Evolutionary conservation across 176 grass and related monocot species (phyloP).

Genomic region (Typha latifolia): DNA sequence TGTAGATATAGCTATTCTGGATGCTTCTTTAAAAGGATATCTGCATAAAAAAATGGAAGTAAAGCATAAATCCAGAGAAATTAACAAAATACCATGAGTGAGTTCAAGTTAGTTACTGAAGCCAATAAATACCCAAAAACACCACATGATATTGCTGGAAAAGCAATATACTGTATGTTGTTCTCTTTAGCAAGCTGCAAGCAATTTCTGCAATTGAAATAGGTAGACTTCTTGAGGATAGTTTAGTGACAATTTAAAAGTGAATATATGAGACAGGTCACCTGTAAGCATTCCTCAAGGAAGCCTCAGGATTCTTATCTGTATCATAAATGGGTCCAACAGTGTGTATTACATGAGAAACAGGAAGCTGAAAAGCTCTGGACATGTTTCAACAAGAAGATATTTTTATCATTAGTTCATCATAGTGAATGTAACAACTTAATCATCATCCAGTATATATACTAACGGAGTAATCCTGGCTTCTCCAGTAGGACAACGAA

Average conservation of each 20-base stretch:
- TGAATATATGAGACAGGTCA: not conserved
- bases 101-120: constrained; percentile 15
- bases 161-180: constrained; percentile 82
- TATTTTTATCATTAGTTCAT: not conserved
- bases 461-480: constrained; percentile 80
- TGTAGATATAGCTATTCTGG: constrained; percentile 66
- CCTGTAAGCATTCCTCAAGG: constrained; percentile 74
- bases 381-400: not conserved
- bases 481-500: constrained; percentile 85
- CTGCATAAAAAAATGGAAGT: constrained; percentile 29
- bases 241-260: not conserved
- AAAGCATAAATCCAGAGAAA: constrained; percentile 8
- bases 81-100: not conserved
- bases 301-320: constrained; percentile 52
- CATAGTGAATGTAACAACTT: not conserved
- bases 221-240: not conserved
- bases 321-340: constrained; percentile 76
- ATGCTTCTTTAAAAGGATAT: constrained; percentile 77
- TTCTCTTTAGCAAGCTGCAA: constrained; percentile 87
- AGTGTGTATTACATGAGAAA: constrained; percentile 78
- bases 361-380: constrained; percentile 79
- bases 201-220: constrained; percentile 69
- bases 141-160: constrained; percentile 90
- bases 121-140: constrained; percentile 45
- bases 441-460: constrained; percentile 10